These are phyloP conservation scores for Arabidopsis arenosa DNA, from an alignment of 345 rosid genomes.

Conservation along the genomic window DNA sequence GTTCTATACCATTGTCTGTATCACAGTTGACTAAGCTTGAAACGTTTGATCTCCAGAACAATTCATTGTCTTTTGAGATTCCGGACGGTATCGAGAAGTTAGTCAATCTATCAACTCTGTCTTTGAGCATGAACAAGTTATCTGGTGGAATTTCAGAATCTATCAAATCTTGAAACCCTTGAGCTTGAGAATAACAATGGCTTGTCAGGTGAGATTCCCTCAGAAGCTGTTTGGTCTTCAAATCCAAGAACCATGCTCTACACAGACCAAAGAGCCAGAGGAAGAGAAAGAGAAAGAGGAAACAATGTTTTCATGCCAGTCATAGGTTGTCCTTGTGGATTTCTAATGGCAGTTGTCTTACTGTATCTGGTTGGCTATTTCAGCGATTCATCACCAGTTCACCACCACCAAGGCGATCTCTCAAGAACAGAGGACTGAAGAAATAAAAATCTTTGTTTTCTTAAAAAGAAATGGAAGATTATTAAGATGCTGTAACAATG, in stretches of 20 bases:
- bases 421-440: too few species aligned
- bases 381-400: too few species aligned
- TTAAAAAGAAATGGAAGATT: too few species aligned
- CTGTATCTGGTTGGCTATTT: too few species aligned
- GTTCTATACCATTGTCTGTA: conserved; percentile 45
- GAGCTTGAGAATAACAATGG: conserved; percentile 40
- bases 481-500: too few species aligned
- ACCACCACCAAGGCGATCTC: too few species aligned
- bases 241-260: conserved; percentile 42
- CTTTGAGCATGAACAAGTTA: conserved; percentile 38
- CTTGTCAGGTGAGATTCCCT: conserved; percentile 48
- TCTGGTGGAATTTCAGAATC: conserved; percentile 49
- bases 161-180: conserved; percentile 44
- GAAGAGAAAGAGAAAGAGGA: conserved; percentile 24
- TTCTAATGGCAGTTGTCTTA: not conserved
- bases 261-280: conserved; percentile 9
- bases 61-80: conserved; percentile 44
- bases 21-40: conserved; percentile 33
- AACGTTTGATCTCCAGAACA: conserved; percentile 28
- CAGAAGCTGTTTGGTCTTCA: conserved; percentile 53
- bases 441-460: too few species aligned
- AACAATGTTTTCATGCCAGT: conserved; percentile 45
- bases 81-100: conserved; percentile 44
- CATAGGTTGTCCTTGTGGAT: conserved; percentile 44
- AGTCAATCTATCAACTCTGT: conserved; percentile 35